A percentile compares a stretch with the other conserved stretches of the same genome.
Conservation (phyloP, 805 yeast species). For the Candida coquimbonensis region DNA sequence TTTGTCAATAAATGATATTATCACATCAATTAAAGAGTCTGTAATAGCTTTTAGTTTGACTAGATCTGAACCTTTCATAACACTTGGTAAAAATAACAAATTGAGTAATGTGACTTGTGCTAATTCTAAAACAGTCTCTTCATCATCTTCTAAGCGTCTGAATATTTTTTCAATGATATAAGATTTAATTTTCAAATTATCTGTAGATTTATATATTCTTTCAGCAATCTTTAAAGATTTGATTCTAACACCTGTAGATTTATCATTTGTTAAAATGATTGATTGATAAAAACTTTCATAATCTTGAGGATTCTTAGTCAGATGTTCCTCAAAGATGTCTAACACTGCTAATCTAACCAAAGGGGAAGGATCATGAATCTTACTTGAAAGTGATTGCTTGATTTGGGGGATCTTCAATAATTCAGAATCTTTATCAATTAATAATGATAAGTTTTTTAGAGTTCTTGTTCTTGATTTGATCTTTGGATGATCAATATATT, state of each 20-base stretch:
- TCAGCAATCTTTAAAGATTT: slow-evolving; percentile 49
- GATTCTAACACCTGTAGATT: slow-evolving; percentile 57
- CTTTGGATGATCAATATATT: slow-evolving; percentile 40
- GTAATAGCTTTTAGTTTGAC: slow-evolving; percentile 4
- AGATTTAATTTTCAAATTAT: slow-evolving; percentile 26
- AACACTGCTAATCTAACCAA: slow-evolving; percentile 71
- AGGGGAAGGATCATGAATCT: slow-evolving; percentile 56
- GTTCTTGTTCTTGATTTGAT: slow-evolving; percentile 56
- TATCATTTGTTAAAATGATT: slow-evolving; percentile 37
- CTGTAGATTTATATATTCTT: slow-evolving; percentile 36
- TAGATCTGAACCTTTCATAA: background rate
- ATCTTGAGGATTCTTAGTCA: slow-evolving; percentile 36
- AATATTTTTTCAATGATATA: slow-evolving; percentile 47
- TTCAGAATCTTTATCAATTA: slow-evolving; percentile 46
- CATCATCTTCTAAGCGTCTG: slow-evolving; percentile 62
- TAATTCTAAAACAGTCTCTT: slow-evolving; percentile 41
- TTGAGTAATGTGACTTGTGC: slow-evolving; percentile 32
- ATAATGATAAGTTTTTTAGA: slow-evolving; percentile 49
- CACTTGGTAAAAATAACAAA: slow-evolving; percentile 28
- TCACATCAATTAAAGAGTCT: slow-evolving; percentile 14
- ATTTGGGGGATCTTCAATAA: slow-evolving; percentile 45
- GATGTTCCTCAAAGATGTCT: slow-evolving; percentile 50
- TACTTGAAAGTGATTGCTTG: slow-evolving; percentile 41
- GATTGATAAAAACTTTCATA: slow-evolving; percentile 41
- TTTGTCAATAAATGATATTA: slow-evolving; percentile 32